Evolutionary conservation across 1,284 basidiomycete species (phyloP).

Genomic region (Boletus semigastroideus): DNA sequence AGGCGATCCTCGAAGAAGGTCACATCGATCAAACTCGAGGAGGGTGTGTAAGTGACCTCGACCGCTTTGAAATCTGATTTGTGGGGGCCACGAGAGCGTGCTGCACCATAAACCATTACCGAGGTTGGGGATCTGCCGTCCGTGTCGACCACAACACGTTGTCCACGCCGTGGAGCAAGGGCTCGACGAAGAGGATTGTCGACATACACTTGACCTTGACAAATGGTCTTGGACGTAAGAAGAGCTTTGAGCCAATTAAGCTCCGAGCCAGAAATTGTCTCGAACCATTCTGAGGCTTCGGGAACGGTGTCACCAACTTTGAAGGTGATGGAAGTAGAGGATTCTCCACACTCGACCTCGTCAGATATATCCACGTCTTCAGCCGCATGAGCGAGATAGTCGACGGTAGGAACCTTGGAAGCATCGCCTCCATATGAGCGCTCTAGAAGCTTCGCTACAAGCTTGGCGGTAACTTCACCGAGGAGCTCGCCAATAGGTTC

Average conservation of each 20-base stretch:
- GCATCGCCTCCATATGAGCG: conserved; percentile 76
- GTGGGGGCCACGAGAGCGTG: conserved; percentile 79
- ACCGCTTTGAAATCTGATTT: conserved; percentile 81
- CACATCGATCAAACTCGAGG: conserved; percentile 66
- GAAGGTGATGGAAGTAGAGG: conserved; percentile 53
- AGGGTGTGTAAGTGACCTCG: conserved; percentile 64
- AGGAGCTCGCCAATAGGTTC: conserved; percentile 93
- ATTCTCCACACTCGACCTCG: conserved; percentile 50
- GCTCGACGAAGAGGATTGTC: conserved; percentile 90
- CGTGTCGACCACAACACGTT: conserved; percentile 68
- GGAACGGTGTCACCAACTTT: conserved; percentile 60
- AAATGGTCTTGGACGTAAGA: conserved; percentile 77
- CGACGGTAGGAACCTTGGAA: conserved; percentile 76
- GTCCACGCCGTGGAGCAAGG: conserved; percentile 78
- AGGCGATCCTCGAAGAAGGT: conserved; percentile 85
- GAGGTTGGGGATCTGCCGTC: conserved; percentile 50
- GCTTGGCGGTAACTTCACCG: conserved; percentile 79
- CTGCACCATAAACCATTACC: conserved; percentile 71
- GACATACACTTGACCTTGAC: conserved; percentile 82
- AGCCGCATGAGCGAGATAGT: conserved; percentile 78
- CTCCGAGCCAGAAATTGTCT: conserved; percentile 77
- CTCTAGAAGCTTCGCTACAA: conserved; percentile 82
- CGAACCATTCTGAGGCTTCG: conserved; percentile 74
- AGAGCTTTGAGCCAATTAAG: conserved; percentile 89
- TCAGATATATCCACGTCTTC: conserved; percentile 38